Evolutionary conservation across 495 filamentous ascomycete genomes (phyloP), one percentile per base, ranked within the genome.

Genomic region (Elasticomyces elasticus): DNA sequence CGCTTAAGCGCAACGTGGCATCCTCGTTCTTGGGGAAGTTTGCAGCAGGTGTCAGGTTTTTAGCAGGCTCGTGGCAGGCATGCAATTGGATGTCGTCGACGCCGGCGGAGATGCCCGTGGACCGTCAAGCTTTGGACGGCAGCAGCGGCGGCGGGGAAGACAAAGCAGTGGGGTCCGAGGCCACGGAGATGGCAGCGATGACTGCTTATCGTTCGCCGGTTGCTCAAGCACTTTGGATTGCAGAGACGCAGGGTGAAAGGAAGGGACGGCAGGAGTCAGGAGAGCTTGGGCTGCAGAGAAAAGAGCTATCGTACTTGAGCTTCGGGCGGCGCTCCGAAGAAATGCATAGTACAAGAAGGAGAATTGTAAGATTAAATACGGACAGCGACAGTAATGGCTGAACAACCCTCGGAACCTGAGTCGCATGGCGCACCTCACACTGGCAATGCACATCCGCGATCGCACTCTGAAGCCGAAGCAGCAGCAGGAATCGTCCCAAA

Each of bases 321-420:
- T n/a, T n/a, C n/a, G n/a, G n/a, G n/a, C n/a, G n/a, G n/a, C n/a
- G n/a, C n/a, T n/a, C n/a, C n/a, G n/a, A n/a, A n/a, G n/a, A n/a
- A n/a, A n/a, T n/a, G 51, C 26, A 31, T 56, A n/a, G n/a, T n/a
- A n/a, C n/a, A n/a, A n/a, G n/a, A n/a, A n/a, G n/a, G n/a, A n/a
- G n/a, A 49, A 2, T 7, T 13, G 17, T 46, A 20, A 11, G 24
- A 15, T 31, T 31, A n/a, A 20, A 31, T 27, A 15, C 12, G 7
- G 23, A 11, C 23, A 48, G 26, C 42, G 26, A 30, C 20, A 54
- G 40, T 50, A 40, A 59, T 54, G 51, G 56, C 56, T 38, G 55
- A 58, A 52, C 26, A 54, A 45, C 28, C 17, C 2, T 20, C 25
- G 27, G 12, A 5, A 47, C 44, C 5, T 27, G 4, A 9, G 10